phyloP scores from a whole-genome alignment of 1,284 basidiomycete species.

The Lentinula novae-zelandiae region DNA sequence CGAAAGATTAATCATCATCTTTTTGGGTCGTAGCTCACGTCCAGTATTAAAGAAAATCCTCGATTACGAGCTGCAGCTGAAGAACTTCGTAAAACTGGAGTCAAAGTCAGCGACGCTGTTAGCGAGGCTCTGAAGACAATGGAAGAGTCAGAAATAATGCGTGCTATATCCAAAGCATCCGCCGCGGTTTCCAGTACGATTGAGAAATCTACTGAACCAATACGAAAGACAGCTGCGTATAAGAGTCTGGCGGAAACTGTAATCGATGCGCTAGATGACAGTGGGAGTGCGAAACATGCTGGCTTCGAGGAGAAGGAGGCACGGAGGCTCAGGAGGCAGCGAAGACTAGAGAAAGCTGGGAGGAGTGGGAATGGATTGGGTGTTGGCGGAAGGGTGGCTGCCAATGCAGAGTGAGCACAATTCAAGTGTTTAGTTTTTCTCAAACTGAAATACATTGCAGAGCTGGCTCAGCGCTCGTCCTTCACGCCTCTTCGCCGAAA shows the following conservation, averaged over 20 bases:
- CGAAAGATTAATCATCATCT: background rate
- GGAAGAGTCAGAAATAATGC: conserved; percentile 93
- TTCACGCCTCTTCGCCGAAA: conserved; percentile 77
- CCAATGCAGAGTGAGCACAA: conserved; percentile 72
- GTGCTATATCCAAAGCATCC: conserved; percentile 78
- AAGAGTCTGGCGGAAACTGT: conserved; percentile 88
- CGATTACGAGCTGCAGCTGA: conserved; percentile 87
- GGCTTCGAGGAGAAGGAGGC: conserved; percentile 93
- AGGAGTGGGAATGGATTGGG: conserved; percentile 53
- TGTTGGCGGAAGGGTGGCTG: conserved; percentile 42
- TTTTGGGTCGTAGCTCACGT: conserved; percentile 61
- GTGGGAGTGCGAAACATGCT: conserved; percentile 87
- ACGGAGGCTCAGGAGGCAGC: conserved; percentile 71
- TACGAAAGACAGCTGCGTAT: conserved; percentile 94
- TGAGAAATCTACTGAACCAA: conserved; percentile 83
- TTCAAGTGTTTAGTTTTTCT: conserved; percentile 1
- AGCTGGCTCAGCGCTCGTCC: conserved; percentile 79
- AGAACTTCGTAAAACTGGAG: conserved; percentile 84
- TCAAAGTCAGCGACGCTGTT: conserved; percentile 93
- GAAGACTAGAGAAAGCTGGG: conserved; percentile 80
- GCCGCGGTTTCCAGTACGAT: conserved; percentile 78
- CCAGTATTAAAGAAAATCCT: conserved; percentile 97
- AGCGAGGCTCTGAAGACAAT: conserved; percentile 85
- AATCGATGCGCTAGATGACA: conserved; percentile 92
- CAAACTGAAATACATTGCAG: conserved; percentile 34